A percentile compares a stretch with the other conserved stretches of the same genome.
These are phyloP conservation scores for Astrothelium subdiscretum DNA, from an alignment of 495 filamentous ascomycete genomes.

Conservation along the genomic window DNA sequence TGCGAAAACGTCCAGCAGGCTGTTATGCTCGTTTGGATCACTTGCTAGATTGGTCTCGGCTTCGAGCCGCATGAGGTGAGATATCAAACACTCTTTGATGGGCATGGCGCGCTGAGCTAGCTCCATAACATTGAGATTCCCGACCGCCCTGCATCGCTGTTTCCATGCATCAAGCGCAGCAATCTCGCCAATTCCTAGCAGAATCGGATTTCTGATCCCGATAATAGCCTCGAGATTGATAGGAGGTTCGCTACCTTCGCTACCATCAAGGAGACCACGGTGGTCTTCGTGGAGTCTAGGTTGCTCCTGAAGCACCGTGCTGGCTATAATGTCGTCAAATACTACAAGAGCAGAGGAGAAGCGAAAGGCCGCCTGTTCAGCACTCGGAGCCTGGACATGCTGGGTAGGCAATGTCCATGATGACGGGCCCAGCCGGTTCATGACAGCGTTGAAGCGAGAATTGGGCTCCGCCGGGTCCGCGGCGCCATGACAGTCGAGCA, in stretches of 20 bases:
- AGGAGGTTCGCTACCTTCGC: conserved; percentile 11
- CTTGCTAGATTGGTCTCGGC: background rate
- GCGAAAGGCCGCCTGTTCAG: conserved; percentile 41
- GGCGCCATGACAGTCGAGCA: conserved; percentile 24
- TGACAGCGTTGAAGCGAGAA: conserved; percentile 7
- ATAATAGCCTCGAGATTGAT: conserved; percentile 33
- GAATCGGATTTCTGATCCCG: conserved; percentile 38
- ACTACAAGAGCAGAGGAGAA: conserved; percentile 41
- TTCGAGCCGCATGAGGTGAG: conserved; percentile 23
- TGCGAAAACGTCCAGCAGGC: conserved; percentile 8
- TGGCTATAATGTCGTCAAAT: conserved; percentile 39
- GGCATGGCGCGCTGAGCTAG: conserved; percentile 31
- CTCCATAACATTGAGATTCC: conserved; percentile 35
- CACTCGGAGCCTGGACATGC: conserved; percentile 25
- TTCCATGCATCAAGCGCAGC: conserved; percentile 41
- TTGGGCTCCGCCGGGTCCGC: background rate
- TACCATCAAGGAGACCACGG: conserved; percentile 21
- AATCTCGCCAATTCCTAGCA: conserved; percentile 37
- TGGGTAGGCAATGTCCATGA: conserved; percentile 16
- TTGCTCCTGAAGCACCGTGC: conserved; percentile 31
- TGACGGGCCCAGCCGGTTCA: conserved; percentile 25
- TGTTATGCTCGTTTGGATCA: conserved; percentile 3
- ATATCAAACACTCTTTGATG: conserved; percentile 30
- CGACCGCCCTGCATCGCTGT: conserved; percentile 29
- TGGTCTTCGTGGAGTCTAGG: conserved; percentile 35